Evolutionary conservation across 306 rosid species (phyloP).

Genomic region (Vigna hirtella): DNA sequence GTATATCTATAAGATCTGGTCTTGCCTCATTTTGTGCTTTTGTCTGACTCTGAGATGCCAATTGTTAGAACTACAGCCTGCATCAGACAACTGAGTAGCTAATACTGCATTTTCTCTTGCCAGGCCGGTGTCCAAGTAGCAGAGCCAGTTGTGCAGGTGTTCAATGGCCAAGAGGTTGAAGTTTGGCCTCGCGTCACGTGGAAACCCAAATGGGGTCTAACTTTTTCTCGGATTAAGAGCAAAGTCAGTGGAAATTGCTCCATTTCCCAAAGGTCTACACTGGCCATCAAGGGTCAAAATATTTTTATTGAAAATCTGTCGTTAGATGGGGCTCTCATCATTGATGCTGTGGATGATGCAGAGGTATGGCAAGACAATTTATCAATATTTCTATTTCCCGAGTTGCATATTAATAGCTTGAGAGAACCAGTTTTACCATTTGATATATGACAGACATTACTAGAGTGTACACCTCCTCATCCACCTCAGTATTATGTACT

Average conservation of each 20-base stretch:
- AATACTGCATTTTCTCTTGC: slow-evolving; percentile 35
- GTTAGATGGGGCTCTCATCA: slow-evolving; percentile 83
- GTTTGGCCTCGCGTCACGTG: slow-evolving; percentile 86
- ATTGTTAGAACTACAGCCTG: slow-evolving; percentile 21
- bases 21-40: slow-evolving; percentile 32
- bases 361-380: slow-evolving; percentile 62
- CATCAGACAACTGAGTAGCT: slow-evolving; percentile 23
- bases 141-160: slow-evolving; percentile 71
- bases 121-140: slow-evolving; percentile 89
- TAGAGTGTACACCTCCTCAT: neutral
- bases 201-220: slow-evolving; percentile 96
- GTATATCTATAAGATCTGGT: neutral
- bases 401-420: slow-evolving; percentile 24
- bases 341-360: slow-evolving; percentile 67
- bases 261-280: slow-evolving; percentile 79
- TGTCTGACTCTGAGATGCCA: slow-evolving; percentile 30
- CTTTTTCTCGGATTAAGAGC: slow-evolving; percentile 68
- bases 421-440: slow-evolving; percentile 21
- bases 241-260: slow-evolving; percentile 75
- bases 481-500: neutral
- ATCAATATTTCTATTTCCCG: slow-evolving; percentile 9
- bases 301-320: slow-evolving; percentile 68
- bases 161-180: slow-evolving; percentile 91
- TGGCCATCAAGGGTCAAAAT: slow-evolving; percentile 75
- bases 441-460: neutral